Conservation (phyloP, 768 basidiomycete genomes). For the Lactarius hengduanensis region DNA sequence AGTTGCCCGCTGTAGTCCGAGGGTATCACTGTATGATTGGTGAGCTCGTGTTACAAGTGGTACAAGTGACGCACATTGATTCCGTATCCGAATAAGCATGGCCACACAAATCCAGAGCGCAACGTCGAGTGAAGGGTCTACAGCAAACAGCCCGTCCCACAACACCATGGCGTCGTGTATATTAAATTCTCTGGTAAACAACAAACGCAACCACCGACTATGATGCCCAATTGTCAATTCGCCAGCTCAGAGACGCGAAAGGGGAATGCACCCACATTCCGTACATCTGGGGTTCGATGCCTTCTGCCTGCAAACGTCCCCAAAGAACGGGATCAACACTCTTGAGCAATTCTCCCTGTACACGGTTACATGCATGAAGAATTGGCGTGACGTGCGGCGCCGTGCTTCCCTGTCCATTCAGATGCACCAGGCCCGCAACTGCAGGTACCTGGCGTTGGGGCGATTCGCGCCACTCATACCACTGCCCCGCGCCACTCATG, state of each 20-base stretch:
- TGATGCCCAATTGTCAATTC: conserved; percentile 21
- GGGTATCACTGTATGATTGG: conserved; percentile 60
- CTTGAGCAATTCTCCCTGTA: conserved; percentile 73
- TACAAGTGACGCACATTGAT: conserved; percentile 58
- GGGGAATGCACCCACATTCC: conserved; percentile 66
- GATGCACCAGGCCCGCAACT: conserved; percentile 47
- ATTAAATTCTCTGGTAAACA: conserved; percentile 91
- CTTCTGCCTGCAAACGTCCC: conserved; percentile 69
- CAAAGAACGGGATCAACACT: conserved; percentile 78
- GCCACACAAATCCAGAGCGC: conserved; percentile 88
- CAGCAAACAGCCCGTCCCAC: conserved; percentile 97
- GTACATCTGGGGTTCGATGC: conserved; percentile 95
- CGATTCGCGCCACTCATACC: conserved; percentile 55
- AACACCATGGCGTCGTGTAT: conserved; percentile 78
- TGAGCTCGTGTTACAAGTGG: conserved; percentile 13
- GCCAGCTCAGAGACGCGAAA: not conserved
- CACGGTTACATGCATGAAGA: conserved; percentile 73
- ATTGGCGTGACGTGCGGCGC: conserved; percentile 81
- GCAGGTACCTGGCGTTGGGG: conserved; percentile 34
- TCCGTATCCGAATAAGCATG: conserved; percentile 93
- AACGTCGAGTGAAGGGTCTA: conserved; percentile 73
- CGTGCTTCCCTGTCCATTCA: conserved; percentile 45
- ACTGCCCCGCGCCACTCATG: conserved; percentile 77
- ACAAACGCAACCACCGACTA: conserved; percentile 89
- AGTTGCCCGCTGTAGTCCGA: conserved; percentile 86